phyloP scores from a whole-genome alignment of 768 basidiomycete genomes.

The Boletus speciosus region DNA sequence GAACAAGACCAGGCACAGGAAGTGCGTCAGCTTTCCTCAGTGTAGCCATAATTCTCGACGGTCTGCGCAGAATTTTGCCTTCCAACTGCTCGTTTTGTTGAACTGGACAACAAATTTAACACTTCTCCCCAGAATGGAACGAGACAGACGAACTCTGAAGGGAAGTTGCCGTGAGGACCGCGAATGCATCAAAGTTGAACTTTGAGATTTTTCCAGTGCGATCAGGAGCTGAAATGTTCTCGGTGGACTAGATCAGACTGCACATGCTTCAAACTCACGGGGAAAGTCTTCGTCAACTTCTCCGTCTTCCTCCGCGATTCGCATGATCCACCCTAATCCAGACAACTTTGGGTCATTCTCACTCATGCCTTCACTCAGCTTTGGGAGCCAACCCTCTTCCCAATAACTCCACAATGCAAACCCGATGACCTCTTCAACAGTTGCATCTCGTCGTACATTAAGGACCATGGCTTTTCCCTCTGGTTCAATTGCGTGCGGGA shows the following conservation, averaged over 20 bases:
- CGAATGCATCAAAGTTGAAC: slow-evolving; percentile 89
- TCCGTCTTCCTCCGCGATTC: slow-evolving; percentile 95
- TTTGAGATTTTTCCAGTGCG: slow-evolving; percentile 79
- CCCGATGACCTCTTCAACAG: slow-evolving; percentile 94
- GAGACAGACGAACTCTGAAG: slow-evolving; percentile 55
- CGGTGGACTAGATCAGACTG: neutral
- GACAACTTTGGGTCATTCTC: slow-evolving; percentile 68
- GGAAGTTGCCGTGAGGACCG: slow-evolving; percentile 72
- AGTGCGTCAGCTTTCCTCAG: slow-evolving; percentile 57
- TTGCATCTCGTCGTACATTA: slow-evolving; percentile 81
- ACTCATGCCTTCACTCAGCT: slow-evolving; percentile 62
- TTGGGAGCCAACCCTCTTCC: slow-evolving; percentile 82
- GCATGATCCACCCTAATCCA: slow-evolving; percentile 86
- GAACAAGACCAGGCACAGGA: slow-evolving; percentile 34
- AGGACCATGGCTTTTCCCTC: slow-evolving; percentile 62
- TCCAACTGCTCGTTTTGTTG: slow-evolving; percentile 81
- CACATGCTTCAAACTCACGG: slow-evolving; percentile 50
- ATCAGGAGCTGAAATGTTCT: slow-evolving; percentile 71
- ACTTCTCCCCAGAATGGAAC: neutral
- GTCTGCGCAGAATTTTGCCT: slow-evolving; percentile 75
- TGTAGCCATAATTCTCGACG: slow-evolving; percentile 59
- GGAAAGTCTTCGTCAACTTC: slow-evolving; percentile 99
- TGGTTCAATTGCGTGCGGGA: slow-evolving; percentile 72
- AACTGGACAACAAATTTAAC: slow-evolving; percentile 34
- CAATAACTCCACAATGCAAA: slow-evolving; percentile 91